Percentiles rank a stretch among this genome's conserved stretches.
These are phyloP conservation scores for Trichoderma cornu-damae DNA, from an alignment of 2,329 filamentous ascomycete genomes.

Conservation along the genomic window DNA sequence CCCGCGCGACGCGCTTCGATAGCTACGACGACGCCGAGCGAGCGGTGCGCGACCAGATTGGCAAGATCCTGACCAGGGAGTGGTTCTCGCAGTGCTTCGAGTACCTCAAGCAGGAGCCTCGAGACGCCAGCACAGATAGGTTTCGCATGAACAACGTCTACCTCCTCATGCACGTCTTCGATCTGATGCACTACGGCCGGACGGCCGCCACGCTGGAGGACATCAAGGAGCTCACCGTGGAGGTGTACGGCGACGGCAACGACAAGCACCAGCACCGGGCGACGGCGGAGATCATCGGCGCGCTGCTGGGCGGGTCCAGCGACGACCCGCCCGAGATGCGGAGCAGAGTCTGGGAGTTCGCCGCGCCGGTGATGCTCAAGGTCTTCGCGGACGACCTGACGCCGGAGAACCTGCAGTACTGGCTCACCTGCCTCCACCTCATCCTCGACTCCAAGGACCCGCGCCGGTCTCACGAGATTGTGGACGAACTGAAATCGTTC, in stretches of 20 bases:
- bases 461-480: conserved; percentile 76
- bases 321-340: conserved; percentile 72
- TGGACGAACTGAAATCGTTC: conserved; percentile 78
- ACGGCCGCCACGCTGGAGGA: conserved; percentile 79
- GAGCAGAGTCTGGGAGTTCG: conserved; percentile 78
- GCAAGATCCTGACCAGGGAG: conserved; percentile 68
- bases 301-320: conserved; percentile 71
- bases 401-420: conserved; percentile 90
- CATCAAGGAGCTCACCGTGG: conserved; percentile 71
- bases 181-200: conserved; percentile 76
- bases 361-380: conserved; percentile 77
- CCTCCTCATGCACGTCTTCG: conserved; percentile 82
- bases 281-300: conserved; percentile 87
- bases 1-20: conserved; percentile 62
- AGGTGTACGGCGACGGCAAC: conserved; percentile 83
- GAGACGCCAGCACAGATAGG: conserved; percentile 72
- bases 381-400: conserved; percentile 90
- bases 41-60: conserved; percentile 70
- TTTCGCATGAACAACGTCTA: conserved; percentile 87
- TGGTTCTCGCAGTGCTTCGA: conserved; percentile 88
- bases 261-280: conserved; percentile 98
- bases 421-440: conserved; percentile 89
- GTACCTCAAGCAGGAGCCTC: conserved; percentile 93
- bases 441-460: conserved; percentile 86
- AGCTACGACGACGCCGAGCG: conserved; percentile 77